These are phyloP conservation scores for Pterocarpus macrocarpus DNA, from an alignment of 306 rosid genomes.

Conservation along the genomic window DNA sequence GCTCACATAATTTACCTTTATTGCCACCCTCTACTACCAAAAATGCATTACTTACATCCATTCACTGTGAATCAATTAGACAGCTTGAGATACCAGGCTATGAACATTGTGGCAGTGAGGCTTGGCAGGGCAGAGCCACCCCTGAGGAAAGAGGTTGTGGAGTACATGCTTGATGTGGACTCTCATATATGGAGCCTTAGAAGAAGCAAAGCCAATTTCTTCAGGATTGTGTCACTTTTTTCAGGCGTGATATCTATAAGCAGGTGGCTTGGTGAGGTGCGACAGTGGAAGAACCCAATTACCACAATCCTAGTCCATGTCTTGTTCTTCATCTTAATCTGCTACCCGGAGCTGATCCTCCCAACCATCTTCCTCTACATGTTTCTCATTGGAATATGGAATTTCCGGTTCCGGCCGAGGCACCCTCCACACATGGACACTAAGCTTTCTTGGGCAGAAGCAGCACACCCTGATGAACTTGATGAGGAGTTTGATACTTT, in stretches of 20 bases:
- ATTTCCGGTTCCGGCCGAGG: conserved; percentile 65
- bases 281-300: conserved; percentile 76
- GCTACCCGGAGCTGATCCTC: conserved; percentile 79
- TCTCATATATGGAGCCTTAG: conserved; percentile 94
- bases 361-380: conserved; percentile 81
- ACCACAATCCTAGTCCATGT: conserved; percentile 79
- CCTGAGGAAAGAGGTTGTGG: conserved; percentile 81
- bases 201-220: conserved; percentile 87
- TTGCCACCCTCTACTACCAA: conserved; percentile 59
- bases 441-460: conserved; percentile 85
- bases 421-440: conserved; percentile 86
- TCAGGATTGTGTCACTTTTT: conserved; percentile 70
- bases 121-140: conserved; percentile 88
- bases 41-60: conserved; percentile 90
- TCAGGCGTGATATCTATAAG: conserved; percentile 69
- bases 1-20: conserved; percentile 79
- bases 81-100: conserved; percentile 76
- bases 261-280: conserved; percentile 78
- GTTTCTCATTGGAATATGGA: conserved; percentile 88
- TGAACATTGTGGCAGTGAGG: conserved; percentile 74
- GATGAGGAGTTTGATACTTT: conserved; percentile 82
- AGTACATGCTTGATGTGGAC: conserved; percentile 88
- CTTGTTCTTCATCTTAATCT: conserved; percentile 69
- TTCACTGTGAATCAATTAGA: conserved; percentile 86
- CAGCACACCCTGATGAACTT: conserved; percentile 63